Evolutionary conservation across 768 basidiomycete species (phyloP), one percentile per base, ranked within the genome.

Genomic region (Lactarius hatsudake): DNA sequence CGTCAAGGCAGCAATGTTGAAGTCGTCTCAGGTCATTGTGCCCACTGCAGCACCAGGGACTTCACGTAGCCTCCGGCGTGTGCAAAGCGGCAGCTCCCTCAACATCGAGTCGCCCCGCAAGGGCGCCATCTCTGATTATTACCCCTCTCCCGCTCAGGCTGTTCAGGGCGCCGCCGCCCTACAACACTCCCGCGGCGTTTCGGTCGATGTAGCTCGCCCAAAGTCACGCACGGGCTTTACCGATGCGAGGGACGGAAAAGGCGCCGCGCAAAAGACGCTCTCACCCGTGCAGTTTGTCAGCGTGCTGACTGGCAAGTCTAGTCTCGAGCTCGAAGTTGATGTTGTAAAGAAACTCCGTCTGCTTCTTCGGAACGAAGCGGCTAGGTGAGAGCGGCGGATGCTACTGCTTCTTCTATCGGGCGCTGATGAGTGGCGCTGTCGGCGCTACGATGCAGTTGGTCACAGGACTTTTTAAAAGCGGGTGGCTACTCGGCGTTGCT

Each of bases 1-100:
- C 1, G 90, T 96, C 59, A 96, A 96, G 75, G 93, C 91, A 5
- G 91, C 91, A 15, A 95, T 96, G 91, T 80, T 96, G 64, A 93
- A 91, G 74, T 93, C 92, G 0, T 93, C 93, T 0, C 86, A 89
- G 36, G 77, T 66, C 79, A 79, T 34, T 73, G 75, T 30, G 70
- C 77, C 32, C 74, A 55, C 40, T 71, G 75, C 56, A 42, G 62
- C 77, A 45, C 83, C 85, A 2, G 70, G 74, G 20, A 83, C 86
- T 5, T 85, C 88, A 32, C 82, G 83, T 58, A 78, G 84, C 23
- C 76, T 93, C 40, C 86, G 92, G 55, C 85, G 85, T 70, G 86
- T 87, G 9, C 87, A 84, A 69, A 93, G 91, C 74, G 90, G 83
- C 69, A 89, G 91, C 65, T 90, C 88, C 1, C 78, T 93, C 20